A percentile compares a stretch with the other conserved stretches of the same genome.
phyloP scores from a whole-genome alignment of 2,329 filamentous ascomycete genomes.

The Ceratocystis colombiana region DNA sequence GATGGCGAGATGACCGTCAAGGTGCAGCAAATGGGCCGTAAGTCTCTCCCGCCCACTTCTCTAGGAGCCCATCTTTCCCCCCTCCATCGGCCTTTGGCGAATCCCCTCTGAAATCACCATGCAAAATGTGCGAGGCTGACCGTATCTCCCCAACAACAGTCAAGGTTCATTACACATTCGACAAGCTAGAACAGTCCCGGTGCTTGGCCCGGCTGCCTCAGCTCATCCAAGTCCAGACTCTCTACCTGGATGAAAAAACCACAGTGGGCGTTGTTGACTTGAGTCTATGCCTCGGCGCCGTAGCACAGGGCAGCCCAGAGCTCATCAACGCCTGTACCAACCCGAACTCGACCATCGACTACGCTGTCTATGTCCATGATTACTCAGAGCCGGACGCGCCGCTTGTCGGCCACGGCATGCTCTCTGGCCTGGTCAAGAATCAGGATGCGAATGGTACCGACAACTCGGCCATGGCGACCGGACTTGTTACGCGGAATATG shows the following conservation, averaged over 20 bases:
- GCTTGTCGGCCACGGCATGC: constrained; percentile 87
- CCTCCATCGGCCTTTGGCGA: too few species aligned
- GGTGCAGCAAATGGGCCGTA: constrained; percentile 58
- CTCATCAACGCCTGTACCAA: constrained; percentile 36
- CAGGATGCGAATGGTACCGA: constrained; percentile 36
- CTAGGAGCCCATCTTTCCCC: not conserved
- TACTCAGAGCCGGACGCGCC: constrained; percentile 92
- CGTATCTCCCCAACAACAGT: constrained; percentile 43
- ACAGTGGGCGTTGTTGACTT: constrained; percentile 83
- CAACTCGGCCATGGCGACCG: constrained; percentile 63
- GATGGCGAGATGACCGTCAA: constrained; percentile 42
- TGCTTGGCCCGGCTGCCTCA: constrained; percentile 81
- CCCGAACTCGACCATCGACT: constrained; percentile 63
- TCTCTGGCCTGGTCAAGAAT: constrained; percentile 63
- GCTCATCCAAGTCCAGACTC: constrained; percentile 66
- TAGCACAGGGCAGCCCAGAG: constrained; percentile 72
- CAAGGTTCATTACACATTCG: constrained; percentile 95
- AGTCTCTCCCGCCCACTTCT: constrained; percentile 31
- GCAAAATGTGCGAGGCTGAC: constrained; percentile 27
- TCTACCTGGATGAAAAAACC: constrained; percentile 66
- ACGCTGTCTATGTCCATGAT: constrained; percentile 94
- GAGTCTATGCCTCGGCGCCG: constrained; percentile 73
- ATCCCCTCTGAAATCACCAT: too few species aligned
- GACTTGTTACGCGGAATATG: constrained; percentile 77
- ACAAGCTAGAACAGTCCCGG: constrained; percentile 76